Conservation (phyloP, 2,329 filamentous ascomycete species). For the Fusarium nematophilum region DNA sequence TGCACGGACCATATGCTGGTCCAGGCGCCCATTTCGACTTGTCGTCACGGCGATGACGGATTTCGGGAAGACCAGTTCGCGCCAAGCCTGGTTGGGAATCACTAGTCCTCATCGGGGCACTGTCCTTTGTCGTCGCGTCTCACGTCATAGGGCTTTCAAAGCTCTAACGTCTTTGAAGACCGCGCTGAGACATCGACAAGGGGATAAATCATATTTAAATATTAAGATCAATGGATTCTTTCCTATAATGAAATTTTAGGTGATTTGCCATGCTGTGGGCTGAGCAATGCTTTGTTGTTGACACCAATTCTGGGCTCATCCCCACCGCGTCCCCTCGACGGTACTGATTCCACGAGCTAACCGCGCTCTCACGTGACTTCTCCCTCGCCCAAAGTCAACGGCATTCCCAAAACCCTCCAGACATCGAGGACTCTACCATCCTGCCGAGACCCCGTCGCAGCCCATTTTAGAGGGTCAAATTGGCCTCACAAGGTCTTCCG, state of each 20-base stretch:
- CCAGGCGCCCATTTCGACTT: conserved; percentile 23
- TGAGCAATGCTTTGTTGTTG: conserved; percentile 16
- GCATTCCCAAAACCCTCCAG: conserved; percentile 10
- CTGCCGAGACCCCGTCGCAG: conserved; percentile 31
- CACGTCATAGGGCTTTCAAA: conserved; percentile 23
- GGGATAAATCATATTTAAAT: neutral
- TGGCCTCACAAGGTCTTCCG: neutral
- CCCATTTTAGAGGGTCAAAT: neutral
- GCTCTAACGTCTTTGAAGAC: conserved; percentile 17
- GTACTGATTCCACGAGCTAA: conserved; percentile 7
- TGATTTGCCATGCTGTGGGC: neutral
- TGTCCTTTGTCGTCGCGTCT: conserved; percentile 37
- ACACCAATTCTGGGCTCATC: neutral
- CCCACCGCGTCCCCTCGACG: conserved; percentile 18
- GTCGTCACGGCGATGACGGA: conserved; percentile 51
- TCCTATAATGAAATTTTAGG: neutral
- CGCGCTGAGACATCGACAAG: conserved; percentile 1
- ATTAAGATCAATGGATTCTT: neutral
- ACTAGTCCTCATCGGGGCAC: conserved; percentile 14
- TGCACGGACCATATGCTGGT: conserved; percentile 39
- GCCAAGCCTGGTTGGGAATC: conserved; percentile 6
- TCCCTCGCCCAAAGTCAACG: conserved; percentile 4
- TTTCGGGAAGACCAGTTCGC: conserved; percentile 25
- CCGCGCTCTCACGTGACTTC: conserved; percentile 39
- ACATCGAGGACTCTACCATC: conserved; percentile 4